Evolutionary conservation across 2,329 filamentous ascomycete genomes (phyloP).

Genomic region (Fusarium decemcellulare): DNA sequence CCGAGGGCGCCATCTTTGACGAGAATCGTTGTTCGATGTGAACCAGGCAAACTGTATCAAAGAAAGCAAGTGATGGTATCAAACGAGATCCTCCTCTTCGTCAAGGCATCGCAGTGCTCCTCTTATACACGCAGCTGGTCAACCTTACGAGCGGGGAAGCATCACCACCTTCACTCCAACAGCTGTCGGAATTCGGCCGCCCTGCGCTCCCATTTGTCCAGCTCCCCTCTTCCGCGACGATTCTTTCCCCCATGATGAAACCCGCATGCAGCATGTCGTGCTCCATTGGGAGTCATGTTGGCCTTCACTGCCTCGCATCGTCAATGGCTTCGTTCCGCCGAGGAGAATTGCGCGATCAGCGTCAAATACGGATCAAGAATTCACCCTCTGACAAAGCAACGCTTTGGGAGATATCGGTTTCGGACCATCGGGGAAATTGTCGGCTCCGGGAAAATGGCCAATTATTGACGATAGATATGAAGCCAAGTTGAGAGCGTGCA

Average conservation of each 20-base stretch:
- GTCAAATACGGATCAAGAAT: conserved; percentile 12
- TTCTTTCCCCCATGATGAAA: conserved; percentile 12
- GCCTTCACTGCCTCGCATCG: not conserved
- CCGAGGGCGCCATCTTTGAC: conserved; percentile 38
- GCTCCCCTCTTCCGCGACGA: not conserved
- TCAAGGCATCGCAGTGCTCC: not conserved
- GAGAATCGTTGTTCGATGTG: not conserved
- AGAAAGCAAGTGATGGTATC: too few species aligned
- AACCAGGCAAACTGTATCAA: too few species aligned
- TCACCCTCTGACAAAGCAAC: conserved; percentile 6
- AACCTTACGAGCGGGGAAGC: conserved; percentile 12
- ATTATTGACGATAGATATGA: not conserved
- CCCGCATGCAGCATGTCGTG: conserved; percentile 18
- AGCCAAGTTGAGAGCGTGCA: not conserved
- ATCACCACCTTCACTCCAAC: not conserved
- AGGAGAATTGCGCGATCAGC: conserved; percentile 30
- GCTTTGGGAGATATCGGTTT: not conserved
- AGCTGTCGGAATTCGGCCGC: not conserved
- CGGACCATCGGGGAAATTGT: not conserved
- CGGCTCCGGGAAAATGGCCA: not conserved
- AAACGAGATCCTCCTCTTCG: not conserved
- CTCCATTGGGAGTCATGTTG: conserved; percentile 13
- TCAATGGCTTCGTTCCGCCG: not conserved
- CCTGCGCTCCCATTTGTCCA: not conserved
- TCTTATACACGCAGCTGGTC: conserved; percentile 15